Percentiles rank a stretch among this genome's conserved stretches.
phyloP scores from a whole-genome alignment of 2,329 filamentous ascomycete species.

The Bisporella sp. region DNA sequence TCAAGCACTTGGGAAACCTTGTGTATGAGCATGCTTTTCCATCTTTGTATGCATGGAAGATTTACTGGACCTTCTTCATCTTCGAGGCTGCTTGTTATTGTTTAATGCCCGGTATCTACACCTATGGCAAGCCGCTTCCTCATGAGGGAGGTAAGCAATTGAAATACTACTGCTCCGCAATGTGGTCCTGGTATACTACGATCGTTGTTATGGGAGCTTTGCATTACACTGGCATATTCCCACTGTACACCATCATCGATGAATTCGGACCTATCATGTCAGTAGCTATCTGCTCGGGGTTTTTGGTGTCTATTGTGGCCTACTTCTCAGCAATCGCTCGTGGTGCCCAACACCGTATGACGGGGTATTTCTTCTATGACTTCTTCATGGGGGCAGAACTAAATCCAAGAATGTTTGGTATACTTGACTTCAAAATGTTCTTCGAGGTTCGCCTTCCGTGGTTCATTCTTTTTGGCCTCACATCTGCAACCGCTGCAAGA shows the following conservation, averaged over 20 bases:
- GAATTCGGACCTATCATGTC: conserved; percentile 91
- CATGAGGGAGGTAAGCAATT: conserved; percentile 81
- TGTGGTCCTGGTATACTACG: conserved; percentile 81
- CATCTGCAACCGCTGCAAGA: conserved; percentile 67
- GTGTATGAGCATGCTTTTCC: conserved; percentile 84
- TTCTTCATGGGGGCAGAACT: conserved; percentile 89
- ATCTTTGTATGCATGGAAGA: conserved; percentile 72
- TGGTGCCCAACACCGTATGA: conserved; percentile 88
- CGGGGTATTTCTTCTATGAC: conserved; percentile 72
- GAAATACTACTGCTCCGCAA: conserved; percentile 88
- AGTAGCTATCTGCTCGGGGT: conserved; percentile 88
- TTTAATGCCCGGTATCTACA: conserved; percentile 77
- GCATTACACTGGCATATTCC: conserved; percentile 80
- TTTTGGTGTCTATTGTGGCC: conserved; percentile 72
- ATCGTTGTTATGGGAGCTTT: conserved; percentile 63
- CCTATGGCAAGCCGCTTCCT: conserved; percentile 80
- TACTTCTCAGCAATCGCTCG: conserved; percentile 79
- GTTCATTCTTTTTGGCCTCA: conserved; percentile 81
- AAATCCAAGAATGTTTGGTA: conserved; percentile 78
- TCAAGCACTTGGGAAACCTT: conserved; percentile 60
- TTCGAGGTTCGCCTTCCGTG: conserved; percentile 88
- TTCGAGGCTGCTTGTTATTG: conserved; percentile 81
- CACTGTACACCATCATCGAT: conserved; percentile 85
- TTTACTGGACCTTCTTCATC: conserved; percentile 92
- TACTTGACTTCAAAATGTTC: conserved; percentile 92